Evolutionary conservation across 768 basidiomycete genomes (phyloP), one percentile per base, ranked within the genome.

Genomic region (Tricholoma sp.): DNA sequence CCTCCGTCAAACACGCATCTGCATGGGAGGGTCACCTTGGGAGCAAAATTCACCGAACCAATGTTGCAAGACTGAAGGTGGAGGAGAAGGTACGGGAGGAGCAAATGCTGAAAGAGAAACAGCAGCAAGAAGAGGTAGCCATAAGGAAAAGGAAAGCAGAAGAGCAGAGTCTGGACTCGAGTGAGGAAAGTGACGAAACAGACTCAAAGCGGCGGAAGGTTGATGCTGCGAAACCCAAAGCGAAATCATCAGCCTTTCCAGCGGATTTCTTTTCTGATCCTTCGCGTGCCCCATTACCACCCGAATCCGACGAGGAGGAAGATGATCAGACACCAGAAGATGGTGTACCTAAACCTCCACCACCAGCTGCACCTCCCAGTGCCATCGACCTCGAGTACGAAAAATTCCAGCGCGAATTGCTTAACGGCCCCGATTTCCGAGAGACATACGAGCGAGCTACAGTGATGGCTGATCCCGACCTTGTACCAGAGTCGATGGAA

Each of bases 21-120:
- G 87, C 88, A n/a, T 94, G 91, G 91, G 84, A 91, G 57, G 89
- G 91, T 18, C 91, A 94, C 70, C 68, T 94, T 17, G 90, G 86
- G 11, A 90, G 87, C 72, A 93, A 93, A 72, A 70, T 70, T 1
- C 91, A 94, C 66, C 83, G 91, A 33, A 84, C 76, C 39, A 85
- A 82, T 63, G 83, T 85, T 15, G 76, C 77, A 10, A 80, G 80
- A 15, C 64, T 84, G 44, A 81, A 76, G 58, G 83, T 84, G 64
- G 79, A 84, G 61, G 82, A 85, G 56, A 72, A 68, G 53, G 61
- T 61, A 34, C 72, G 67, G 53, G 76, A 74, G 63, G 74, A 72
- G 55, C 57, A 70, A 57, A 70, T 60, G 53, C 57, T 56, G 57
- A 65, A 70, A 42, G 73, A 72, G 47, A 72, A 76, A 59, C 66